Evolutionary conservation across 345 rosid genomes (phyloP).

Genomic region (Populus euphratica): DNA sequence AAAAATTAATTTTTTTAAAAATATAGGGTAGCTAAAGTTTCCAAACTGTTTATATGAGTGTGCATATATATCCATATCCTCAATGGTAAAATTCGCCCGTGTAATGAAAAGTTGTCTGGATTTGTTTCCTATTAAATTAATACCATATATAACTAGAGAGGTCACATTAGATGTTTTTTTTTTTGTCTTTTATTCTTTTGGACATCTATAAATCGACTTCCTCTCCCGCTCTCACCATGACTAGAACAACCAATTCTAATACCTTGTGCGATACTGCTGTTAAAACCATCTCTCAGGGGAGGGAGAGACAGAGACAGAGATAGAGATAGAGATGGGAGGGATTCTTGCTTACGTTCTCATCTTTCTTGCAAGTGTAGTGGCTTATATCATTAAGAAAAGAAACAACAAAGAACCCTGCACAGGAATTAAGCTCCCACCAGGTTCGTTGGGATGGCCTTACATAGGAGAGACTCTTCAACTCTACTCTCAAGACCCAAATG

Average conservation of each 20-base stretch:
- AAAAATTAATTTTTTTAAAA: too few species aligned
- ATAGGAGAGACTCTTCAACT: conserved; percentile 69
- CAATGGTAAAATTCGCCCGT: background rate
- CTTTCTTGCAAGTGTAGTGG: conserved; percentile 19
- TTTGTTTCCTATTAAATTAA: background rate
- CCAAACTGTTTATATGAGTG: too few species aligned
- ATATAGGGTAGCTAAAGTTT: too few species aligned
- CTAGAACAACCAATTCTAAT: conserved; percentile 8
- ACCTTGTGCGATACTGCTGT: background rate
- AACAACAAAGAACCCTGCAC: conserved; percentile 12
- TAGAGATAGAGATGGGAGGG: conserved; percentile 18
- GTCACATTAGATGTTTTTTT: too few species aligned
- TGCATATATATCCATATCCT: background rate
- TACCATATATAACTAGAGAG: background rate
- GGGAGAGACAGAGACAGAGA: background rate
- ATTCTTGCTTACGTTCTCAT: conserved; percentile 26
- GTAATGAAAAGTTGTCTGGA: background rate
- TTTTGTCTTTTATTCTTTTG: background rate
- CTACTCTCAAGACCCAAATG: conserved; percentile 63
- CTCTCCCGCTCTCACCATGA: background rate
- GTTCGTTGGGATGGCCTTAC: conserved; percentile 75
- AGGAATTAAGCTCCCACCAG: conserved; percentile 54
- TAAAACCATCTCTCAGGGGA: background rate
- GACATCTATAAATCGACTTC: conserved; percentile 18
- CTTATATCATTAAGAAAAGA: conserved; percentile 13